Evolutionary conservation across 2,329 filamentous ascomycete species (phyloP).

Genomic region (Chrysoporthe austroafricana): DNA sequence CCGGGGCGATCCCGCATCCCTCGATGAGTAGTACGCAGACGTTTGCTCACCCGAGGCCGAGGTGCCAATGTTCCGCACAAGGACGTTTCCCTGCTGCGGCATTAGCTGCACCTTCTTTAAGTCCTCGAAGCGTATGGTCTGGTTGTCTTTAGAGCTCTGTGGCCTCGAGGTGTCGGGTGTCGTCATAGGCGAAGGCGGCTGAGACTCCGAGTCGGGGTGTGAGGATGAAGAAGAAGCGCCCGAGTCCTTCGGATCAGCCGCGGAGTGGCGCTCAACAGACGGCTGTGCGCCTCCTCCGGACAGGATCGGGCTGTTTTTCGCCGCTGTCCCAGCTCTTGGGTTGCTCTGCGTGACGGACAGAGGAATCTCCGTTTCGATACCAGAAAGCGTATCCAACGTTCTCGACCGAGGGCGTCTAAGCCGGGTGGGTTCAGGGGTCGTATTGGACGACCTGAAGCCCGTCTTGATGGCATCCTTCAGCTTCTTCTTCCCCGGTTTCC

Average conservation of each 20-base stretch:
- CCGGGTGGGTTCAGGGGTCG: conserved; percentile 3
- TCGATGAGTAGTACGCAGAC: background rate
- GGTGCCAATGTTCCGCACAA: conserved; percentile 6
- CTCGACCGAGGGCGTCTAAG: conserved; percentile 13
- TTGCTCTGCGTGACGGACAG: conserved; percentile 7
- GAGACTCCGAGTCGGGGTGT: conserved; percentile 43
- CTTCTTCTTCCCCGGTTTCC: conserved; percentile 18
- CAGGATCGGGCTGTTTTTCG: background rate
- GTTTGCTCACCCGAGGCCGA: background rate
- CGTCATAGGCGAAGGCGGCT: conserved; percentile 42
- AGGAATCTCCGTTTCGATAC: conserved; percentile 12
- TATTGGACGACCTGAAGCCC: conserved; percentile 21
- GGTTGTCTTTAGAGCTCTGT: conserved; percentile 43
- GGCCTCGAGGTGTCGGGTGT: conserved; percentile 50
- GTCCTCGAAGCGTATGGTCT: conserved; percentile 31
- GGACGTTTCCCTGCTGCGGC: background rate
- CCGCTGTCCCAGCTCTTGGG: background rate
- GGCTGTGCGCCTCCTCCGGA: background rate
- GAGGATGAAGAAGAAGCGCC: conserved; percentile 47
- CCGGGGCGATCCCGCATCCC: conserved; percentile 11
- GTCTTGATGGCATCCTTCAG: conserved; percentile 30
- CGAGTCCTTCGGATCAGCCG: conserved; percentile 39
- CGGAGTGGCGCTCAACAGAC: conserved; percentile 2
- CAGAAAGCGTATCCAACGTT: conserved; percentile 24
- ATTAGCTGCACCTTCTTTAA: conserved; percentile 8